Evolutionary conservation across 2,329 filamentous ascomycete species (phyloP).

Genomic region (Thelonectria discophora): DNA sequence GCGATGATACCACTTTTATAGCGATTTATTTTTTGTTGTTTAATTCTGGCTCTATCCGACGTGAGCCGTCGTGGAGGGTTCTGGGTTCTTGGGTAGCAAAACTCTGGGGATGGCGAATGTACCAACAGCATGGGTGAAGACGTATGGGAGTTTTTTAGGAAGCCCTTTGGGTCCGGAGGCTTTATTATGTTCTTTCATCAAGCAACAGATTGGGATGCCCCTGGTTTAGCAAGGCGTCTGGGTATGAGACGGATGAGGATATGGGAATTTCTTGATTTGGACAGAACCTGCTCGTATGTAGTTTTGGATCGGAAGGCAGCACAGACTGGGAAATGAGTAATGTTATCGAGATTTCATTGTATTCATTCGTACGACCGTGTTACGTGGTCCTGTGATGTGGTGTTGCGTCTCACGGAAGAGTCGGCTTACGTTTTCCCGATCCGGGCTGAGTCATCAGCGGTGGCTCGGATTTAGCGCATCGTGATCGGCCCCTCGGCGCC

Average conservation of each 20-base stretch:
- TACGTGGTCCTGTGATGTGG: neutral
- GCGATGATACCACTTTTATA: conserved; percentile 44
- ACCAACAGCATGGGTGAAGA: conserved; percentile 21
- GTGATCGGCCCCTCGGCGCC: conserved; percentile 45
- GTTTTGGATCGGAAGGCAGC: conserved; percentile 20
- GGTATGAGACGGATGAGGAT: conserved; percentile 20
- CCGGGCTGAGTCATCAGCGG: conserved; percentile 31
- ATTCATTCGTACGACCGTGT: neutral
- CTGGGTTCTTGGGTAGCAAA: neutral
- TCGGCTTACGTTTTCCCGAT: conserved; percentile 30
- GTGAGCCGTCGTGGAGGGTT: neutral
- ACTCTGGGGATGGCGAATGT: conserved; percentile 14
- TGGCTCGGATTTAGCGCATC: conserved; percentile 15
- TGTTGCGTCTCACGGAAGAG: conserved; percentile 11
- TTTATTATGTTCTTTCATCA: conserved; percentile 7
- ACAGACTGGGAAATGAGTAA: conserved; percentile 18
- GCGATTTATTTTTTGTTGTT: conserved; percentile 36
- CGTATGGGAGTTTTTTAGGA: conserved; percentile 12
- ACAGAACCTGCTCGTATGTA: conserved; percentile 14
- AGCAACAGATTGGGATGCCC: conserved; percentile 17
- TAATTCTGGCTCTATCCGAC: conserved; percentile 29
- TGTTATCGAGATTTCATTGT: neutral
- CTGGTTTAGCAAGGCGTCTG: conserved; percentile 30
- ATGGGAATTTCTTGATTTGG: conserved; percentile 7
- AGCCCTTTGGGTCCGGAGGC: conserved; percentile 13